Evolutionary conservation across 495 filamentous ascomycete genomes (phyloP).

Genomic region (Podospora anserina): DNA sequence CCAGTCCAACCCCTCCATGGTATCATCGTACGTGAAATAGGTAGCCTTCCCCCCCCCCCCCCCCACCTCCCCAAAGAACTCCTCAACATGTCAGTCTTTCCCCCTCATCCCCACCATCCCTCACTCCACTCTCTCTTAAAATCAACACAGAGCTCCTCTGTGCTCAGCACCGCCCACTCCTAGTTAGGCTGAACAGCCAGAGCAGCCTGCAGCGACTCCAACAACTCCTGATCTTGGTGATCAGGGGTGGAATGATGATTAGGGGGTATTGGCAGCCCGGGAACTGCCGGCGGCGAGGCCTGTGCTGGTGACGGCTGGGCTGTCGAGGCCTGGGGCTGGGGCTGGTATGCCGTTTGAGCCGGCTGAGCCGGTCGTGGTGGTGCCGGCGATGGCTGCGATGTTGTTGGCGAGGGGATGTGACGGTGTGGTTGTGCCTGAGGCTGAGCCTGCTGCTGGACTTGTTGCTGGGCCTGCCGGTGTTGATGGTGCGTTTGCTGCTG

Average conservation of each 20-base stretch:
- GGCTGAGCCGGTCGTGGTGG: not conserved
- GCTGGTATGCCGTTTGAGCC: not conserved
- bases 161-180: not conserved
- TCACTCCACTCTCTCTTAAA: not conserved
- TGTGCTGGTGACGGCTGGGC: not conserved
- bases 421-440: not conserved
- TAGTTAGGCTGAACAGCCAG: not conserved
- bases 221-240: not conserved
- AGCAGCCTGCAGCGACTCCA: not conserved
- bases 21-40: not conserved
- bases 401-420: not conserved
- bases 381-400: not conserved
- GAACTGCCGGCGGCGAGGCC: not conserved
- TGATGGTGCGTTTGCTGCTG: not conserved
- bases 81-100: too few species aligned
- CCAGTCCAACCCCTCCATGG: not conserved
- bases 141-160: not conserved
- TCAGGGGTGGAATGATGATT: slow-evolving; percentile 3
- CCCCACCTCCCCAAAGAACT: too few species aligned
- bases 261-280: not conserved
- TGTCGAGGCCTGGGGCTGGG: not conserved
- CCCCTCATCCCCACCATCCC: too few species aligned
- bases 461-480: not conserved
- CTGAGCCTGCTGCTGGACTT: not conserved
- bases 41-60: too few species aligned